Conservation (phyloP, 176 grass and related monocot species). For the Avena insularis region DNA sequence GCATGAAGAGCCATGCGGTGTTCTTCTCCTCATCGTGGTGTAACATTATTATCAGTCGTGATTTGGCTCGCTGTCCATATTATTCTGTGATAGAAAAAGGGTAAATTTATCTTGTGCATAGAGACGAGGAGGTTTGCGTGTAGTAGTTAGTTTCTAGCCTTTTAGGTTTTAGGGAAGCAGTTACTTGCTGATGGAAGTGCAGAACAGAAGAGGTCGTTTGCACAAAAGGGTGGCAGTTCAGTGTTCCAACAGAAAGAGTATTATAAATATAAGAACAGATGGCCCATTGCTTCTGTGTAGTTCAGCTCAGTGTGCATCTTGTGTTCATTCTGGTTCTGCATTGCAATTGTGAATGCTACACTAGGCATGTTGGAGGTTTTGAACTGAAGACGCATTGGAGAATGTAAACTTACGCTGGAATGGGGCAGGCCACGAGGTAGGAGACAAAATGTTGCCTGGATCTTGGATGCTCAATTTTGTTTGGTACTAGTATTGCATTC, state of each 20-base stretch:
- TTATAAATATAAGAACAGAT: constrained; percentile 44
- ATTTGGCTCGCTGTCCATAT: constrained; percentile 44
- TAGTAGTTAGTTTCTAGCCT: neutral
- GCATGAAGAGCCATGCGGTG: too few species aligned
- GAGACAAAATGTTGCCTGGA: constrained; percentile 40
- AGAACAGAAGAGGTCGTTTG: constrained; percentile 26
- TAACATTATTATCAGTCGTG: neutral
- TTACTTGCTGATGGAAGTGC: constrained; percentile 29
- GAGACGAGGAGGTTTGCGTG: constrained; percentile 23
- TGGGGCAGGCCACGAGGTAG: constrained; percentile 26
- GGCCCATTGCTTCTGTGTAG: constrained; percentile 11
- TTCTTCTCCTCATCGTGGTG: neutral
- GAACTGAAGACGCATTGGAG: constrained; percentile 9
- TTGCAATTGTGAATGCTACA: neutral
- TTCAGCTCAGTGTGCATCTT: too few species aligned
- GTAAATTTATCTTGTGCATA: constrained; percentile 48
- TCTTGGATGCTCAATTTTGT: constrained; percentile 27
- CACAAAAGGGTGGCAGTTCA: constrained; percentile 21
- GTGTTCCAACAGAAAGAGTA: constrained; percentile 30
- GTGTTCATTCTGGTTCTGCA: neutral
- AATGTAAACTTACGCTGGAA: neutral
- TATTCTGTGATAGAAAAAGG: constrained; percentile 38
- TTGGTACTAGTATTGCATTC: constrained; percentile 6
- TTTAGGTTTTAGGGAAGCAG: constrained; percentile 38
- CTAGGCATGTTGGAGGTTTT: constrained; percentile 16